A percentile compares a stretch with the other conserved stretches of the same genome.
Evolutionary conservation across 202 grass and related monocot species (phyloP).

Genomic region (Dendrocalamus latiflorus): DNA sequence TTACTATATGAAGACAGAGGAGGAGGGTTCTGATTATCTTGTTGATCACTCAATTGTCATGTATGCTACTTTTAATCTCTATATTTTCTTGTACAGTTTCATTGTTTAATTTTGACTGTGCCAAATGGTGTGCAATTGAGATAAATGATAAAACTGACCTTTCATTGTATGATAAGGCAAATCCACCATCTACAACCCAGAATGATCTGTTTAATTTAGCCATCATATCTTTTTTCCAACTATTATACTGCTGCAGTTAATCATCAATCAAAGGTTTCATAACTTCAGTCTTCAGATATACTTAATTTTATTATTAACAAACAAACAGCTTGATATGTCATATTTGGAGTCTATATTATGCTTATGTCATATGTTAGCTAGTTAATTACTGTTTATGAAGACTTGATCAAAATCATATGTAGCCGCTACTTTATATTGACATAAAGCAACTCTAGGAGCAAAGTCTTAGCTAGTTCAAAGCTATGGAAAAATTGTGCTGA

Average conservation of each 20-base stretch:
- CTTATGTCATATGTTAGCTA: too few species aligned
- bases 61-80: conserved; percentile 21
- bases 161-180: not conserved
- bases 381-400: too few species aligned
- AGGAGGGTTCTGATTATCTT: conserved; percentile 63
- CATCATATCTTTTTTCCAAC: not conserved
- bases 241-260: not conserved
- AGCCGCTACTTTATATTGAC: too few species aligned
- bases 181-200: not conserved
- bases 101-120: conserved; percentile 8
- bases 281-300: not conserved
- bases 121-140: not conserved
- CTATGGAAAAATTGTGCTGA: too few species aligned
- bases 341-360: too few species aligned
- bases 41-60: conserved; percentile 73
- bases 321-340: too few species aligned
- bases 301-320: too few species aligned
- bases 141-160: not conserved
- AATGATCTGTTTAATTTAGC: not conserved
- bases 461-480: too few species aligned
- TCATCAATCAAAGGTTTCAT: not conserved
- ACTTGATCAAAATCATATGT: too few species aligned
- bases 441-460: too few species aligned
- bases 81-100: not conserved
- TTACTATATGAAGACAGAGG: conserved; percentile 78